Evolutionary conservation across 164 flowering plant genomes (phyloP).

Genomic region (Umbilicus rupestris): DNA sequence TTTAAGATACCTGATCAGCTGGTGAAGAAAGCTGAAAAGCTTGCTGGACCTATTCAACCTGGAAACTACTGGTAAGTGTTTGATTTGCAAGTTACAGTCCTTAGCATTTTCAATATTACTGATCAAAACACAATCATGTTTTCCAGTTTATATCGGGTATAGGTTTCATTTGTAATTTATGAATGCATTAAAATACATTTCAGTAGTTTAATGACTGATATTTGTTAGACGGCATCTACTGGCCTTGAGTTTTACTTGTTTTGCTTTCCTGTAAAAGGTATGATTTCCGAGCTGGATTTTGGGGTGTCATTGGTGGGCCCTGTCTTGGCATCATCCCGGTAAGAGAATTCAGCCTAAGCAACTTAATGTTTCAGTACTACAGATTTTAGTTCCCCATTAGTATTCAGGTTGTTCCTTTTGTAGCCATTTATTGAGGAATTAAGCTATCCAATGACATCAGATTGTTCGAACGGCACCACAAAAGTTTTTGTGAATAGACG

Average conservation of each 20-base stretch:
- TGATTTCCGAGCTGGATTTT: slow-evolving; percentile 83
- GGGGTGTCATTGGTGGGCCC: slow-evolving; percentile 86
- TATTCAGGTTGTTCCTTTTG: slow-evolving; percentile 18
- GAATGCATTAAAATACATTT: neutral
- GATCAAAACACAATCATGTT: neutral
- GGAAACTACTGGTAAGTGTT: slow-evolving; percentile 77
- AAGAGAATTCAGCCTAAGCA: slow-evolving; percentile 20
- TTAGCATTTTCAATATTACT: neutral
- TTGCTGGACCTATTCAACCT: slow-evolving; percentile 71
- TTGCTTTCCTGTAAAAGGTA: slow-evolving; percentile 48
- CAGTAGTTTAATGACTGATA: neutral
- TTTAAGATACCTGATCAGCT: slow-evolving; percentile 49
- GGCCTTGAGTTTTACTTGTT: neutral
- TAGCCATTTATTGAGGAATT: slow-evolving; percentile 92
- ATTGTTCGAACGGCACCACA: slow-evolving; percentile 77
- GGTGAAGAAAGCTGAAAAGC: slow-evolving; percentile 78
- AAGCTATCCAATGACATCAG: slow-evolving; percentile 53
- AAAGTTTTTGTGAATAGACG: slow-evolving; percentile 78
- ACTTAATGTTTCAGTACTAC: neutral
- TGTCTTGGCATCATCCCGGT: slow-evolving; percentile 89
- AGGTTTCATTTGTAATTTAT: neutral
- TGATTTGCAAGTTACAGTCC: neutral
- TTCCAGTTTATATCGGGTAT: neutral
- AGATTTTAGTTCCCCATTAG: neutral
- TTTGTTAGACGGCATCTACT: neutral